Conservation (phyloP, 169 alveolate species). For the Amoebophrya sp. region DNA sequence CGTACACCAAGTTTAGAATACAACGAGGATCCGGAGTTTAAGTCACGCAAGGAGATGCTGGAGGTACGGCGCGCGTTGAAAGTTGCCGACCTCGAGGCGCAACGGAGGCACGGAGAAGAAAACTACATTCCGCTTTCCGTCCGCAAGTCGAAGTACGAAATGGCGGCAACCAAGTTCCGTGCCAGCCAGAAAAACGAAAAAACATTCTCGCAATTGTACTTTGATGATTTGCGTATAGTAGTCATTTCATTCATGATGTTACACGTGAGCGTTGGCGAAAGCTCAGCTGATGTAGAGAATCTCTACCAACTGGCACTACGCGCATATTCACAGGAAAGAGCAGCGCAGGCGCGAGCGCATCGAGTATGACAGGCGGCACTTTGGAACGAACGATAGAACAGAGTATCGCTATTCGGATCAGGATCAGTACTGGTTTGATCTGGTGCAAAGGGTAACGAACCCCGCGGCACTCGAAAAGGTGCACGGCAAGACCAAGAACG, state of each 20-base stretch:
- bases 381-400: not conserved
- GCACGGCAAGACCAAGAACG: not conserved
- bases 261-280: too few relatives aligned
- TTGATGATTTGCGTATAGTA: too few relatives aligned
- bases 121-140: not conserved
- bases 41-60: not conserved
- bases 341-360: conserved; percentile 3
- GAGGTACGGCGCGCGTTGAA: not conserved
- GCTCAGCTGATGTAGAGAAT: too few relatives aligned
- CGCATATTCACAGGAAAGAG: conserved; percentile 24
- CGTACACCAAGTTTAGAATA: not conserved
- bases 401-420: not conserved
- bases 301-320: not conserved
- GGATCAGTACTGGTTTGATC: not conserved
- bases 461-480: not conserved
- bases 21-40: not conserved
- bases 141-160: conserved; percentile 8
- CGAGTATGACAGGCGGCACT: not conserved
- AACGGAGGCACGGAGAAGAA: not conserved
- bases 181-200: not conserved
- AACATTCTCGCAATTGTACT: not conserved
- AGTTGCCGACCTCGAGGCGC: not conserved
- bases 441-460: not conserved
- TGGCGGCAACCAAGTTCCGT: not conserved
- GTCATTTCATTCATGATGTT: too few relatives aligned